Percentiles rank a stretch among this genome's conserved stretches.
Conservation (phyloP, 768 basidiomycete species). For the Lactarius quietus region DNA sequence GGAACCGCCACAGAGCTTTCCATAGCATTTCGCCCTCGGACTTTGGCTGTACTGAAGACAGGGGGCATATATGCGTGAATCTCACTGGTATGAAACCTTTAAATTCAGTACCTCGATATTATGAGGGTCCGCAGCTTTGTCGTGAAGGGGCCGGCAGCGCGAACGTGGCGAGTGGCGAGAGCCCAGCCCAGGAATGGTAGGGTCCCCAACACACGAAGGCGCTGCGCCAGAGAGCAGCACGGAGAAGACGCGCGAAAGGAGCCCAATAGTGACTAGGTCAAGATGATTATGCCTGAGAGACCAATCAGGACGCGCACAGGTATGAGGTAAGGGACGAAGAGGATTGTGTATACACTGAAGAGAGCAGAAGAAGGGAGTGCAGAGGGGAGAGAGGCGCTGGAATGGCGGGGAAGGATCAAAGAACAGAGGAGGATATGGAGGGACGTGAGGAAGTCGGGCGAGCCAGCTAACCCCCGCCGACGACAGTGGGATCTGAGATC, state of each 20-base stretch:
- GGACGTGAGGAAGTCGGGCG: conserved; percentile 49
- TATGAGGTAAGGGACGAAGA: conserved; percentile 67
- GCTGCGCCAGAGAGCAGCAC: conserved; percentile 55
- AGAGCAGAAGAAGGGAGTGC: conserved; percentile 37
- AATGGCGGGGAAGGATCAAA: conserved; percentile 32
- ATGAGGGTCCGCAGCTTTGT: background rate
- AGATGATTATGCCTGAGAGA: conserved; percentile 51
- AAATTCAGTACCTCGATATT: conserved; percentile 18
- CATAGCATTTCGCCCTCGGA: conserved; percentile 64
- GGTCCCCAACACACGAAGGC: conserved; percentile 64
- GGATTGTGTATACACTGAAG: conserved; percentile 52
- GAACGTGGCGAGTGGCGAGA: conserved; percentile 69
- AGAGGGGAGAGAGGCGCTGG: conserved; percentile 32
- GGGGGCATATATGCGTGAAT: conserved; percentile 2
- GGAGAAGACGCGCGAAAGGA: conserved; percentile 58
- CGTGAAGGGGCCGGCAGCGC: conserved; percentile 51
- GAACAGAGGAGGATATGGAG: conserved; percentile 60
- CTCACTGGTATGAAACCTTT: background rate
- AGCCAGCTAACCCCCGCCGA: conserved; percentile 14
- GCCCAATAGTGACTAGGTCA: conserved; percentile 68
- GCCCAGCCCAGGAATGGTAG: conserved; percentile 48
- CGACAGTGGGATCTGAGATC: background rate
- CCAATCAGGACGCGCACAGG: conserved; percentile 61
- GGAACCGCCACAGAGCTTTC: conserved; percentile 54
- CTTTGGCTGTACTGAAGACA: conserved; percentile 64